Evolutionary conservation across 176 grass and related monocot genomes (phyloP).

Genomic region (Otatea glauca): DNA sequence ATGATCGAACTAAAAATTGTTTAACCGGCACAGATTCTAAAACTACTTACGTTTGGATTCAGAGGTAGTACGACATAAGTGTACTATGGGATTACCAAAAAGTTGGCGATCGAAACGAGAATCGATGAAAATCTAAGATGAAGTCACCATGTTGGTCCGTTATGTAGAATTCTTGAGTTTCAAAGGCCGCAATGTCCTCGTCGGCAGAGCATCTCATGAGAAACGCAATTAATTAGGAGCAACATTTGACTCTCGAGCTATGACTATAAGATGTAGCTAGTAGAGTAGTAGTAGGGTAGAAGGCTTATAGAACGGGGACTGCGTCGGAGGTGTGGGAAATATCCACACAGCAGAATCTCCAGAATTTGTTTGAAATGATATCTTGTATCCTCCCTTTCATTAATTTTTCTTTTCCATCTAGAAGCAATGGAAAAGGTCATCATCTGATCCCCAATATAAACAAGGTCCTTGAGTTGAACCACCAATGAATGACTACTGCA

Average conservation of each 20-base stretch:
- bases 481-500: background rate
- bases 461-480: background rate
- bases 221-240: background rate
- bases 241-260: background rate
- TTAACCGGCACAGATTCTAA: no score
- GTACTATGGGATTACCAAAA: no score
- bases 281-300: no score
- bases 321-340: background rate
- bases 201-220: background rate
- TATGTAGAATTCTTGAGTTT: no score
- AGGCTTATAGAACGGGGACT: background rate
- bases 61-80: no score
- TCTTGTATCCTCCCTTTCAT: background rate
- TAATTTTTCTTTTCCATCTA: background rate
- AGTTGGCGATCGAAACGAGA: no score
- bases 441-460: background rate
- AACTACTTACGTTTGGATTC: no score
- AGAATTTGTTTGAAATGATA: constrained; percentile 31
- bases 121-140: no score
- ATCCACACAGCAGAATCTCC: background rate
- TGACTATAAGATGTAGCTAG: no score
- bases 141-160: no score
- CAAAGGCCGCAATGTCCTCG: background rate
- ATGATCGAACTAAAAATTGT: no score
- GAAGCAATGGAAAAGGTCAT: constrained; percentile 33